Conservation (phyloP, 1,139 yeast genomes). For the Pichia terricola region DNA sequence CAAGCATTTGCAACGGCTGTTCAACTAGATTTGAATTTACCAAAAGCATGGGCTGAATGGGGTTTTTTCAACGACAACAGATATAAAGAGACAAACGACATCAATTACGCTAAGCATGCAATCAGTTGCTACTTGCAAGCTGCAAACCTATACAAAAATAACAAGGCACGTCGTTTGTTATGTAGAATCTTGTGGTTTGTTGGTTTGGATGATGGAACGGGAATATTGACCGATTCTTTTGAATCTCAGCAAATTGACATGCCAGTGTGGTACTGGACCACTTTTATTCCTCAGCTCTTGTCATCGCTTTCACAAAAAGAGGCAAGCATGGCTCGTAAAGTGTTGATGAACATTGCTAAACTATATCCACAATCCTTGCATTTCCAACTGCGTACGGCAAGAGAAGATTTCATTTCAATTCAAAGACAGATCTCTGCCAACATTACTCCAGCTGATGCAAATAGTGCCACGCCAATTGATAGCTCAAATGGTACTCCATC, state of each 20-base stretch:
- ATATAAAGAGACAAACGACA: constrained; percentile 72
- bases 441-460: background rate
- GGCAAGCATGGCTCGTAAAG: constrained; percentile 79
- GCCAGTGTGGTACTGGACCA: constrained; percentile 99
- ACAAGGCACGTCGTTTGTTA: constrained; percentile 77
- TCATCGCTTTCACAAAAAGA: constrained; percentile 87
- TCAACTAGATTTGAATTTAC: constrained; percentile 83
- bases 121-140: constrained; percentile 95
- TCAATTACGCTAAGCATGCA: constrained; percentile 86
- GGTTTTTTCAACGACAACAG: constrained; percentile 89
- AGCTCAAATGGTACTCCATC: constrained; percentile 4
- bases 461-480: constrained; percentile 3
- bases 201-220: constrained; percentile 79
- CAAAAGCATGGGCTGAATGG: constrained; percentile 99
- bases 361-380: constrained; percentile 96
- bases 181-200: constrained; percentile 92
- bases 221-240: constrained; percentile 78
- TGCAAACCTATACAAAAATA: constrained; percentile 89
- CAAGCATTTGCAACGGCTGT: constrained; percentile 98
- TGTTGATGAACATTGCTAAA: constrained; percentile 86
- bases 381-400: constrained; percentile 89
- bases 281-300: constrained; percentile 88
- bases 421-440: constrained; percentile 50
- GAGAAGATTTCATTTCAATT: constrained; percentile 83
- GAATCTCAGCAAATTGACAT: constrained; percentile 91